A percentile compares a stretch with the other conserved stretches of the same genome.
phyloP scores from a whole-genome alignment of 1,284 basidiomycete genomes.

The Earliella scabrosa region DNA sequence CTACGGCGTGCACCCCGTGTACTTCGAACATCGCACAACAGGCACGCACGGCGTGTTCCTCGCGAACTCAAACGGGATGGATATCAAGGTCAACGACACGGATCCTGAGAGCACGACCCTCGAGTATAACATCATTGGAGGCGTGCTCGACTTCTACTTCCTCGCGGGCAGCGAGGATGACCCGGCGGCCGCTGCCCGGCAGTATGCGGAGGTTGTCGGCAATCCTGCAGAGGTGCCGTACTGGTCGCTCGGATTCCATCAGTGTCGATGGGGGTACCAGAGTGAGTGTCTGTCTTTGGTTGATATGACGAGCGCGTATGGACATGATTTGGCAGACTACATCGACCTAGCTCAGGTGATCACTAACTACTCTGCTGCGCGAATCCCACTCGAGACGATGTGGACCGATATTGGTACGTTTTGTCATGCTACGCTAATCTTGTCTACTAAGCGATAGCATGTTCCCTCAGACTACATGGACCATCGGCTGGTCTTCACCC shows the following conservation, averaged over 20 bases:
- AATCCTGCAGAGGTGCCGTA: conserved; percentile 68
- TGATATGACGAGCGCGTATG: not conserved
- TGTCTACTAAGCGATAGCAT: conserved; percentile 60
- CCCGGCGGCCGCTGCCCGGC: conserved; percentile 66
- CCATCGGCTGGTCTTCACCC: conserved; percentile 65
- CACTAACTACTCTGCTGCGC: conserved; percentile 59
- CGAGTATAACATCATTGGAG: conserved; percentile 70
- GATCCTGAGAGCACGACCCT: conserved; percentile 66
- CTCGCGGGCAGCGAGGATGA: conserved; percentile 69
- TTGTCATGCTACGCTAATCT: no score
- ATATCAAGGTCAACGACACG: conserved; percentile 64
- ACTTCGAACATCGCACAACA: conserved; percentile 66
- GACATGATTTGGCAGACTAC: conserved; percentile 48
- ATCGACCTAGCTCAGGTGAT: conserved; percentile 65
- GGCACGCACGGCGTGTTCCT: conserved; percentile 75
- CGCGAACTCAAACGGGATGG: conserved; percentile 75
- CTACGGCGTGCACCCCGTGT: conserved; percentile 76
- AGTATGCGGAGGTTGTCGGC: conserved; percentile 66
- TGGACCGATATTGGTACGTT: conserved; percentile 78
- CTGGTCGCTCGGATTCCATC: conserved; percentile 75
- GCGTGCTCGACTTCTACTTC: conserved; percentile 66
- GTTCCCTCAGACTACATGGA: conserved; percentile 76
- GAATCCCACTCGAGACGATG: conserved; percentile 72
- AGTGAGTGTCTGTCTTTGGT: not conserved
- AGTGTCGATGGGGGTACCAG: conserved; percentile 57